phyloP scores from a whole-genome alignment of 345 rosid species.

The Cardiospermum halicacabum region DNA sequence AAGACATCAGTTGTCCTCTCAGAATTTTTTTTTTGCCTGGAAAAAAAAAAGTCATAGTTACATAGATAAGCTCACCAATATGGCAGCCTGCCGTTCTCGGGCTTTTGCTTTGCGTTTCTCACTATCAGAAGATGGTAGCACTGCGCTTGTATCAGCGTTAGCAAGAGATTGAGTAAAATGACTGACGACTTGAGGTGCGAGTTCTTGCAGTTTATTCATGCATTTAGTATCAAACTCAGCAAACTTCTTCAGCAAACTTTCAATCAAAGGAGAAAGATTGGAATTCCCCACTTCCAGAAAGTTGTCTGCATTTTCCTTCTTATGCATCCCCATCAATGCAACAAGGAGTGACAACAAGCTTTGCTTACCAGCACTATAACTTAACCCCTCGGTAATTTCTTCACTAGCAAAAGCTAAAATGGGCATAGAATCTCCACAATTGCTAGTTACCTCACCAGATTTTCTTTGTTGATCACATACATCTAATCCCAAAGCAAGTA shows the following conservation, averaged over 20 bases:
- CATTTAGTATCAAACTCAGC: constrained; percentile 66
- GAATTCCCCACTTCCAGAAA: constrained; percentile 59
- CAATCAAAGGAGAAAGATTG: constrained; percentile 69
- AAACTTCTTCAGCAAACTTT: constrained; percentile 65
- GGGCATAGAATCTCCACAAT: constrained; percentile 37
- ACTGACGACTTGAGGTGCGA: constrained; percentile 72
- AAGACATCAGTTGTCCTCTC: not conserved
- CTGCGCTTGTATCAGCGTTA: constrained; percentile 20
- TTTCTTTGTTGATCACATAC: constrained; percentile 55
- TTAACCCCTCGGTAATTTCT: constrained; percentile 48
- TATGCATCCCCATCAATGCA: constrained; percentile 61
- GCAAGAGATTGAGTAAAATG: constrained; percentile 32
- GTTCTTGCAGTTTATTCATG: constrained; percentile 57
- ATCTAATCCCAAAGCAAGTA: constrained; percentile 74
- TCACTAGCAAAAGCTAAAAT: constrained; percentile 57
- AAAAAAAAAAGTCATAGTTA: not conserved
- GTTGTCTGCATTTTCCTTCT: constrained; percentile 38
- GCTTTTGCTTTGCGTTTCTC: constrained; percentile 87
- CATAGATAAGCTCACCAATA: constrained; percentile 52
- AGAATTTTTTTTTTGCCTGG: not conserved
- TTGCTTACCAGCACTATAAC: constrained; percentile 45
- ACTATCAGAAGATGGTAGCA: constrained; percentile 41
- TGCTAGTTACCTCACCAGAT: constrained; percentile 23
- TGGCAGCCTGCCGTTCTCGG: constrained; percentile 80
- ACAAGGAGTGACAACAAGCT: constrained; percentile 92